Conservation (phyloP, 192 early-diverging fungal genomes). For the Backusella psychrophila region DNA sequence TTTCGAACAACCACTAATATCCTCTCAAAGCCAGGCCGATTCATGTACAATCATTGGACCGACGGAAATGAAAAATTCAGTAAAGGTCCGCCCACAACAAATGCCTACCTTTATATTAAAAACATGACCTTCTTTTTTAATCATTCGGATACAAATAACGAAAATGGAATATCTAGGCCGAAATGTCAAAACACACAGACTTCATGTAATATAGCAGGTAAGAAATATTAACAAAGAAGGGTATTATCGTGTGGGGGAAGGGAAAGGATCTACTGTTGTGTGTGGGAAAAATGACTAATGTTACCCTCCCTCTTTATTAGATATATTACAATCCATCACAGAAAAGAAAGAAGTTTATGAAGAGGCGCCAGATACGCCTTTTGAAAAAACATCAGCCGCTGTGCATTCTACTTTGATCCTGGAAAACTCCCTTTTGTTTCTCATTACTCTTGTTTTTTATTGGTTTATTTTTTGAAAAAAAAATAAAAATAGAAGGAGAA, state of each 20-base stretch:
- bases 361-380: background rate
- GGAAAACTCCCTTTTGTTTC: background rate
- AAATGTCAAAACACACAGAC: conserved; percentile 1
- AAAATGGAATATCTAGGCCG: background rate
- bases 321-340: background rate
- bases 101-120: conserved; percentile 12
- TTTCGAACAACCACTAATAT: conserved; percentile 13
- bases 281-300: background rate
- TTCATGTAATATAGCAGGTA: conserved; percentile 4
- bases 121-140: conserved; percentile 3
- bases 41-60: conserved; percentile 31
- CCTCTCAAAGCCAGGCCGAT: conserved; percentile 11
- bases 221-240: background rate
- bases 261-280: background rate
- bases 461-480: background rate
- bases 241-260: background rate
- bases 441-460: background rate
- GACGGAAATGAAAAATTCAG: conserved; percentile 24
- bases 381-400: conserved; percentile 6
- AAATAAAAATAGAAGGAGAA: no score
- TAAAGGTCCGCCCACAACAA: conserved; percentile 14
- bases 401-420: background rate
- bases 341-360: conserved; percentile 5
- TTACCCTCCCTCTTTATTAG: background rate
- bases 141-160: background rate